Evolutionary conservation across 495 filamentous ascomycete species (phyloP).

Genomic region (Aspergillus indologenus): DNA sequence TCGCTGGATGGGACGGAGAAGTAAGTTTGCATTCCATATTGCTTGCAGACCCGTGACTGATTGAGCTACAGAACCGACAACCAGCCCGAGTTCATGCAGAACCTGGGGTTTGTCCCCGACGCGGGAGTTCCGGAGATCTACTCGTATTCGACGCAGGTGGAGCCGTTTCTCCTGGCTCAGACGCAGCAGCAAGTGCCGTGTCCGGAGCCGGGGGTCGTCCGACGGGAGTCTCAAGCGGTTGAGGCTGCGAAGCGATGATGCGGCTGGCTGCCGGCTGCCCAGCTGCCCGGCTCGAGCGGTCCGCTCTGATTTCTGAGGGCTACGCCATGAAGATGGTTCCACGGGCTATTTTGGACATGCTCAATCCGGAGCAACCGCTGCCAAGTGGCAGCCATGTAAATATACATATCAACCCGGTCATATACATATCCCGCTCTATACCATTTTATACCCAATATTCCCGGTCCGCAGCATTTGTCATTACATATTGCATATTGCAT

Average conservation of each 20-base stretch:
- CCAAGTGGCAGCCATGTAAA: not conserved
- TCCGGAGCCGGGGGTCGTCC: constrained; percentile 16
- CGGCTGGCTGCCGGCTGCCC: too few relatives aligned
- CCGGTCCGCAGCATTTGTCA: too few relatives aligned
- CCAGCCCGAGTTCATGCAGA: constrained; percentile 45
- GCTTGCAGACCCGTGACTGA: not conserved
- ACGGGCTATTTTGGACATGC: too few relatives aligned
- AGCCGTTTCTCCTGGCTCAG: constrained; percentile 37
- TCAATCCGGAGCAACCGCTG: too few relatives aligned
- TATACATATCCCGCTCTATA: not conserved
- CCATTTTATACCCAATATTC: not conserved
- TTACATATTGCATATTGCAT: too few relatives aligned
- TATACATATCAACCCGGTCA: not conserved
- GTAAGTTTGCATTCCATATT: constrained; percentile 19
- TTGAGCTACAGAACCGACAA: constrained; percentile 30
- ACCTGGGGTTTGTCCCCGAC: constrained; percentile 40
- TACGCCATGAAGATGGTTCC: too few relatives aligned
- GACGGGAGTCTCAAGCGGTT: constrained; percentile 27
- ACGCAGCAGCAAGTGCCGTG: constrained; percentile 30
- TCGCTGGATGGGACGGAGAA: constrained; percentile 43
- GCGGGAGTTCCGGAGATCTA: constrained; percentile 36
- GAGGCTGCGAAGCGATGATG: constrained; percentile 22
- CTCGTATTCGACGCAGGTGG: constrained; percentile 37
- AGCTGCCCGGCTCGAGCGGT: too few relatives aligned
- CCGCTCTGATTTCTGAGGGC: too few relatives aligned